Evolutionary conservation across 2,329 filamentous ascomycete species (phyloP).

Genomic region (Colletotrichum falcatum): DNA sequence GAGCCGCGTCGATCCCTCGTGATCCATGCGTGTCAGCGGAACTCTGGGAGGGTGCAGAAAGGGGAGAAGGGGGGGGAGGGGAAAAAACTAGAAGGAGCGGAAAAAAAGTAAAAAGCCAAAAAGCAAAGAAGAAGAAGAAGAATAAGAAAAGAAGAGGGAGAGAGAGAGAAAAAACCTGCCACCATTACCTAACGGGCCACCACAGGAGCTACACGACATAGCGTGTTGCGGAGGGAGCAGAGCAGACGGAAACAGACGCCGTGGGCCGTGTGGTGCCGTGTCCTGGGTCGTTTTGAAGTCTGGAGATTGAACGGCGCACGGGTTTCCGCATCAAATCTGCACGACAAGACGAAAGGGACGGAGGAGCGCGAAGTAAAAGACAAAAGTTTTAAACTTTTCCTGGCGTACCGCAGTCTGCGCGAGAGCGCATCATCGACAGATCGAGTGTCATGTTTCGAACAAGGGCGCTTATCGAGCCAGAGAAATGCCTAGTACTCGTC

Average conservation of each 20-base stretch:
- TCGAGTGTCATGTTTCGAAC: slow-evolving; percentile 18
- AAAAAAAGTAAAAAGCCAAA: too few relatives aligned
- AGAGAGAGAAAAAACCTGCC: background rate
- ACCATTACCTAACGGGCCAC: background rate
- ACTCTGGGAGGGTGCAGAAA: background rate
- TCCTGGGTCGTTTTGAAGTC: slow-evolving; percentile 3
- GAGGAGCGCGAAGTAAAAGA: background rate
- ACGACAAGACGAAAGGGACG: slow-evolving; percentile 9
- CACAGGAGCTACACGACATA: background rate
- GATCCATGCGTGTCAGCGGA: slow-evolving; percentile 33
- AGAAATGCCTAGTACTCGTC: background rate
- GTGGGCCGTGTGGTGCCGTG: slow-evolving; percentile 3
- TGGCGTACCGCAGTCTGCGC: background rate
- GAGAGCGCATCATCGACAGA: slow-evolving; percentile 8
- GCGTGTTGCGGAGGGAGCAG: background rate
- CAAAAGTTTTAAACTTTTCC: background rate
- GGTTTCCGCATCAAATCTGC: slow-evolving; percentile 3
- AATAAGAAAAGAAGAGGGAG: too few relatives aligned
- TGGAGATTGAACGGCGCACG: slow-evolving; percentile 9
- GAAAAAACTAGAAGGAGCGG: too few relatives aligned
- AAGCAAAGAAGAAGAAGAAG: too few relatives aligned
- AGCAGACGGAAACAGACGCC: background rate
- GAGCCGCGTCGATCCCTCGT: slow-evolving; percentile 29
- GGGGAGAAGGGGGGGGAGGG: background rate
- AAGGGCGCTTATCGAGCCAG: background rate